Conservation (phyloP, 805 yeast genomes). For the Nematodospora valgi region DNA sequence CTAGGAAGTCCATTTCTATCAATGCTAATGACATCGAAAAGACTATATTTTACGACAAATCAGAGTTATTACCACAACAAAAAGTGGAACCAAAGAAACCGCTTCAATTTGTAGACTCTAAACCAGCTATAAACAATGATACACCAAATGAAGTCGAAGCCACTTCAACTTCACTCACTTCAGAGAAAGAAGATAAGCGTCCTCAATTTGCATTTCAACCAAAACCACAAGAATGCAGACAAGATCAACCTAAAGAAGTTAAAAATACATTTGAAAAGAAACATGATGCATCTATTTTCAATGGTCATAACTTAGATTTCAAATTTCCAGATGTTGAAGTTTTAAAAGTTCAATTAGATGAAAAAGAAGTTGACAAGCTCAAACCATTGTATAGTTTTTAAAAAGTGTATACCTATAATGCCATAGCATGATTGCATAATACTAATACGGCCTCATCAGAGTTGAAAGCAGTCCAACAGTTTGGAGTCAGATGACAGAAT, state of each 20-base stretch:
- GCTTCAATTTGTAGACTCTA: not conserved
- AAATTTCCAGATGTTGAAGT: slow-evolving; percentile 24
- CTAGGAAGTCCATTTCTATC: slow-evolving; percentile 10
- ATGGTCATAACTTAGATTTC: slow-evolving; percentile 10
- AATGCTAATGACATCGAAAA: slow-evolving; percentile 36
- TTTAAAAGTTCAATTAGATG: slow-evolving; percentile 18
- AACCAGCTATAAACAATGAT: too few species aligned
- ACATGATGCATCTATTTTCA: too few species aligned
- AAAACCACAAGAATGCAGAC: too few species aligned
- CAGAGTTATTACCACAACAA: slow-evolving; percentile 20
- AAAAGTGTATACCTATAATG: not conserved
- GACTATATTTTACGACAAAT: slow-evolving; percentile 32
- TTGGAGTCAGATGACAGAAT: too few species aligned
- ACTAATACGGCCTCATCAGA: too few species aligned
- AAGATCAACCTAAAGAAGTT: too few species aligned
- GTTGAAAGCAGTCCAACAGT: too few species aligned
- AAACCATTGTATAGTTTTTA: slow-evolving; percentile 26
- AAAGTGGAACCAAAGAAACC: not conserved
- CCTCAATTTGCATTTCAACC: too few species aligned
- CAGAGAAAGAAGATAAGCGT: too few species aligned
- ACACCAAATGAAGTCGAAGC: not conserved
- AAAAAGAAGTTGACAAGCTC: slow-evolving; percentile 23
- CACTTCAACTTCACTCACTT: too few species aligned
- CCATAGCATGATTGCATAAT: too few species aligned
- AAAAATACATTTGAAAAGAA: too few species aligned